A percentile compares a stretch with the other conserved stretches of the same genome.
phyloP scores from a whole-genome alignment of 2,329 filamentous ascomycete species.

The Juglanconis oblonga region DNA sequence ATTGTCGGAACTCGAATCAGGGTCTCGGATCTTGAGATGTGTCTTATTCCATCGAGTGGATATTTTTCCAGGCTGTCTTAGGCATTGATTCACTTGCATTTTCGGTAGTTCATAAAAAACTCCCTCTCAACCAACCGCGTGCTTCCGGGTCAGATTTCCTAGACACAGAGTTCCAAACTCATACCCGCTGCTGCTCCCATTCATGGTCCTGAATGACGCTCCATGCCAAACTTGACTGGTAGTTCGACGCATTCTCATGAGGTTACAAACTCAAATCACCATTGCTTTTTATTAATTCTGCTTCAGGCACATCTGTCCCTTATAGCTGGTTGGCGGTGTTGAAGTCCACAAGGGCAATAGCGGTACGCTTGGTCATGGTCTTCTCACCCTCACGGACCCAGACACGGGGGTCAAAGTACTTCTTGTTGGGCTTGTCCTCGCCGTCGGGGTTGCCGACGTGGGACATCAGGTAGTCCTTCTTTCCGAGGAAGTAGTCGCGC shows the following conservation, averaged over 20 bases:
- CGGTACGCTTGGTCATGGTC: constrained; percentile 82
- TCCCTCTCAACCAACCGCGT: neutral
- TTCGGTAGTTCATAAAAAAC: neutral
- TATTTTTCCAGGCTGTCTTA: neutral
- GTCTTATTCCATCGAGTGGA: neutral
- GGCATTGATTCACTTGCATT: constrained; percentile 7
- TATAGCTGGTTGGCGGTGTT: constrained; percentile 78
- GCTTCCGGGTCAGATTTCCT: constrained; percentile 6
- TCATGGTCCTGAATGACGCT: neutral
- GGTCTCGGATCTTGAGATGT: too few relatives aligned
- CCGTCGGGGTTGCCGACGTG: constrained; percentile 88
- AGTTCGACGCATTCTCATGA: neutral
- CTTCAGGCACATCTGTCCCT: constrained; percentile 25
- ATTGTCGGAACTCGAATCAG: neutral
- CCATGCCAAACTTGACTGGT: neutral
- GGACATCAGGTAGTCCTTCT: constrained; percentile 88
- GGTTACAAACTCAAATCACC: neutral
- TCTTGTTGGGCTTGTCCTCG: constrained; percentile 99
- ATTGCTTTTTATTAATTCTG: neutral
- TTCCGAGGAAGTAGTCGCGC: constrained; percentile 89
- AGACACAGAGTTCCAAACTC: neutral
- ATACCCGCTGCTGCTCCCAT: neutral
- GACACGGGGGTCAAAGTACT: constrained; percentile 85
- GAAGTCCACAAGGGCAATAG: constrained; percentile 86
- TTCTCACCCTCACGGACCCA: constrained; percentile 98